A percentile compares a stretch with the other conserved stretches of the same genome.
Evolutionary conservation across 345 rosid genomes (phyloP).

Genomic region (Cardiospermum halicacabum): DNA sequence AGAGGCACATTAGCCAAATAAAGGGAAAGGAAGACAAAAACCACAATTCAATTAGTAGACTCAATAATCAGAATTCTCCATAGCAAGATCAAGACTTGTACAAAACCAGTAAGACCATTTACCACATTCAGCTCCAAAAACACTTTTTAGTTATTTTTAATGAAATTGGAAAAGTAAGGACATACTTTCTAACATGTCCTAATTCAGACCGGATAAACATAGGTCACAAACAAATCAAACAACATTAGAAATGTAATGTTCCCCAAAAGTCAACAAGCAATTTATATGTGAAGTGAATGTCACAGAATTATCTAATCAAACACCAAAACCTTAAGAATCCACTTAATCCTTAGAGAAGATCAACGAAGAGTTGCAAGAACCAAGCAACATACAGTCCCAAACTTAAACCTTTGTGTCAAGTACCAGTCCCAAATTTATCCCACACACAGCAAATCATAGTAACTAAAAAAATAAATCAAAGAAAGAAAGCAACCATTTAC

Average conservation of each 20-base stretch:
- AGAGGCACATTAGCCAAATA: neutral
- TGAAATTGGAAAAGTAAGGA: too few relatives aligned
- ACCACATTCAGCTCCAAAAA: slow-evolving; percentile 1
- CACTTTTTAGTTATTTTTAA: too few relatives aligned
- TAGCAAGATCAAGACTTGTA: too few relatives aligned
- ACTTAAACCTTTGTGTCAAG: neutral
- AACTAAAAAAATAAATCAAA: too few relatives aligned
- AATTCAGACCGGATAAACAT: neutral
- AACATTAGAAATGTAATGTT: neutral
- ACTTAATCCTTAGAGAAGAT: slow-evolving; percentile 2
- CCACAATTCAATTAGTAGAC: neutral
- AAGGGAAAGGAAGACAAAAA: slow-evolving; percentile 1
- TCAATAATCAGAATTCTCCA: neutral
- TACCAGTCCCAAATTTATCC: neutral
- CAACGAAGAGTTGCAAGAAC: neutral
- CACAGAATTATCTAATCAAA: neutral
- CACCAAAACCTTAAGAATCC: neutral
- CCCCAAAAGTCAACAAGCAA: neutral
- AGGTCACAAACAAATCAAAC: slow-evolving; percentile 2
- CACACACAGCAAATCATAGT: neutral
- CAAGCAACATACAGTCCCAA: neutral
- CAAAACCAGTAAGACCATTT: neutral
- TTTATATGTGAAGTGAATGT: slow-evolving; percentile 1
- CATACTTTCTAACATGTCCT: neutral
- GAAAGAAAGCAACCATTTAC: too few relatives aligned